Percentiles rank a stretch among this genome's conserved stretches.
These are phyloP conservation scores for Backusella liffmaniae DNA, from an alignment of 192 early-diverging fungal species.

Conservation along the genomic window DNA sequence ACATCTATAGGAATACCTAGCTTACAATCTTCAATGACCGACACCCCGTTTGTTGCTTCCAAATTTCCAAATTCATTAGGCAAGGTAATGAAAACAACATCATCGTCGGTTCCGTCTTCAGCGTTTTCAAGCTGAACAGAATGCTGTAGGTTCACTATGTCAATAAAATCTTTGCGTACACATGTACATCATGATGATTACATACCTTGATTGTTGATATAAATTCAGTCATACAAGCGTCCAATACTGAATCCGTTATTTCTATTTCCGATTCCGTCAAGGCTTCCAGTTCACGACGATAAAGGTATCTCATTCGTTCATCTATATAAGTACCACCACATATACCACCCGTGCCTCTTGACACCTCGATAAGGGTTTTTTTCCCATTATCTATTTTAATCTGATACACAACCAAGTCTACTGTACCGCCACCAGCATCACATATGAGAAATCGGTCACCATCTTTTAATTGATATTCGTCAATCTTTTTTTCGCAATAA, in stretches of 20 bases:
- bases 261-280: neutral
- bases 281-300: constrained; percentile 38
- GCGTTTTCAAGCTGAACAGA: constrained; percentile 10
- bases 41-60: constrained; percentile 24
- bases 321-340: constrained; percentile 48
- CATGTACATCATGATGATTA: neutral
- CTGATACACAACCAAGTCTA: constrained; percentile 52
- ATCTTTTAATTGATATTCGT: constrained; percentile 35
- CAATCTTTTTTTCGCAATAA: constrained; percentile 43
- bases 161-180: neutral
- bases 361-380: constrained; percentile 40
- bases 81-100: constrained; percentile 38
- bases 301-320: constrained; percentile 32
- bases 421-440: constrained; percentile 52
- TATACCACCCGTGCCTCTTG: constrained; percentile 41
- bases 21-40: constrained; percentile 36
- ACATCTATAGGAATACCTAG: constrained; percentile 35
- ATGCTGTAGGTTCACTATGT: neutral
- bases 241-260: constrained; percentile 27
- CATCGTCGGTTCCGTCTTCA: constrained; percentile 40
- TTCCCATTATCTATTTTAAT: constrained; percentile 27
- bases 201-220: constrained; percentile 8
- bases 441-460: constrained; percentile 50
- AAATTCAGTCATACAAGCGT: constrained; percentile 37
- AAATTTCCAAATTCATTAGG: constrained; percentile 33